Evolutionary conservation across 2,329 filamentous ascomycete genomes (phyloP).

Genomic region (Septoria petroselini): DNA sequence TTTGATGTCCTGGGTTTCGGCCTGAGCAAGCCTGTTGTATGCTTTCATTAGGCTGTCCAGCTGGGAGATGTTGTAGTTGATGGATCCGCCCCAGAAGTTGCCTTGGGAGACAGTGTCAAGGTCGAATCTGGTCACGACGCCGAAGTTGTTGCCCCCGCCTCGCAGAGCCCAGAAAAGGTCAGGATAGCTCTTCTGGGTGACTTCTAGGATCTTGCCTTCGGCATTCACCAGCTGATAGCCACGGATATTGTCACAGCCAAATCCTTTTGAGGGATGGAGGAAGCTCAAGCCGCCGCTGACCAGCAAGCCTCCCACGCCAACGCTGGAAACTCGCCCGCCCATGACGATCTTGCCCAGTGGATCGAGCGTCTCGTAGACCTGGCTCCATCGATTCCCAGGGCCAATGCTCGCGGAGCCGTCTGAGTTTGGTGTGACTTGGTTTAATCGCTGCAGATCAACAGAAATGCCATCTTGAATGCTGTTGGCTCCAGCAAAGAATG

Average conservation of each 20-base stretch:
- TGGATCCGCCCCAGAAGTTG: constrained; percentile 22
- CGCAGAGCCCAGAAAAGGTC: constrained; percentile 32
- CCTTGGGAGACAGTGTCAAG: constrained; percentile 24
- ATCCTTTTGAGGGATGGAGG: constrained; percentile 31
- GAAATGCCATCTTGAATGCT: constrained; percentile 32
- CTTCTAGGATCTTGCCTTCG: constrained; percentile 27
- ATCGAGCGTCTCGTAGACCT: constrained; percentile 24
- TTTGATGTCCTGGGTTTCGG: constrained; percentile 12
- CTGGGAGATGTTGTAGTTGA: constrained; percentile 12
- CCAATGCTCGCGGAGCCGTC: constrained; percentile 8
- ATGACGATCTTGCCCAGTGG: constrained; percentile 23
- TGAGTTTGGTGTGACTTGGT: constrained; percentile 13
- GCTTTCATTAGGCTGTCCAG: constrained; percentile 5
- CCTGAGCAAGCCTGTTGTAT: constrained; percentile 2
- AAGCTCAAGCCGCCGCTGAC: constrained; percentile 36
- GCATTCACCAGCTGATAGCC: constrained; percentile 34
- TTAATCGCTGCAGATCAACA: constrained; percentile 28
- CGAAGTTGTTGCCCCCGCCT: constrained; percentile 33
- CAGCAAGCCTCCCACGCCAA: constrained; percentile 34
- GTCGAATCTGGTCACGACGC: constrained; percentile 34
- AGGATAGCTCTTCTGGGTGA: constrained; percentile 24
- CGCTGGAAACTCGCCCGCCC: constrained; percentile 28
- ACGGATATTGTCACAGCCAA: constrained; percentile 33
- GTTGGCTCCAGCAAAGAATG: constrained; percentile 26
- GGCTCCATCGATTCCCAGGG: constrained; percentile 8